phyloP scores from a whole-genome alignment of 371 early-diverging fungal species.

The Mortierella sp. region DNA sequence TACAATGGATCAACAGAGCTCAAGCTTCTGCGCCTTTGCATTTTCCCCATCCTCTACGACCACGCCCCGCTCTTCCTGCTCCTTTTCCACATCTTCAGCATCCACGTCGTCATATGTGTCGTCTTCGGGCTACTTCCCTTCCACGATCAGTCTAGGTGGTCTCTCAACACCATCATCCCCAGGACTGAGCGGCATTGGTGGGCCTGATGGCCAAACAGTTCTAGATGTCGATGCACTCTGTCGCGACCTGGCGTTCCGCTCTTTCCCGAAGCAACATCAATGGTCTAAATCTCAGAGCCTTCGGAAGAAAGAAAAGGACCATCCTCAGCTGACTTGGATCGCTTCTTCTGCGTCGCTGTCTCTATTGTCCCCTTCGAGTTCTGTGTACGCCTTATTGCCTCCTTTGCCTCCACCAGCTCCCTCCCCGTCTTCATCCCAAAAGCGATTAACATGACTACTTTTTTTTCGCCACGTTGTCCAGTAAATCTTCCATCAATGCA shows the following conservation, averaged over 20 bases:
- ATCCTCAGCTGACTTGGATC: neutral
- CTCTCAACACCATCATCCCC: constrained; percentile 22
- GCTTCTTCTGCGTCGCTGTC: neutral
- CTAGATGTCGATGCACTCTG: constrained; percentile 42
- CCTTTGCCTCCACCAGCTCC: neutral
- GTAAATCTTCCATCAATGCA: too few species aligned
- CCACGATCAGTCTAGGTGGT: constrained; percentile 4
- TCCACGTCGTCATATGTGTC: constrained; percentile 11
- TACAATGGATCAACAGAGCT: neutral
- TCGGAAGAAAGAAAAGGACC: neutral
- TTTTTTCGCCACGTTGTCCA: too few species aligned
- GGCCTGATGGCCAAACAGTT: constrained; percentile 24
- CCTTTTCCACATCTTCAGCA: constrained; percentile 1
- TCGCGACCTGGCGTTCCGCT: constrained; percentile 42
- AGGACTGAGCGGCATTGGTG: constrained; percentile 18
- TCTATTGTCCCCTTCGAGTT: neutral
- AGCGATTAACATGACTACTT: neutral
- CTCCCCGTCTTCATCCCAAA: neutral
- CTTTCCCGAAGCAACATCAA: constrained; percentile 46
- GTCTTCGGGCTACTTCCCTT: constrained; percentile 2
- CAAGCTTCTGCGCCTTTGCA: neutral
- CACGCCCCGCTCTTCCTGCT: neutral
- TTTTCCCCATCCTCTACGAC: neutral
- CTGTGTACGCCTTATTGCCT: neutral
- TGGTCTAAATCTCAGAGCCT: constrained; percentile 26